Percentiles rank a stretch among this genome's conserved stretches.
Conservation (phyloP, 208 protist genomes). For the Wallacemonas sp. region DNA sequence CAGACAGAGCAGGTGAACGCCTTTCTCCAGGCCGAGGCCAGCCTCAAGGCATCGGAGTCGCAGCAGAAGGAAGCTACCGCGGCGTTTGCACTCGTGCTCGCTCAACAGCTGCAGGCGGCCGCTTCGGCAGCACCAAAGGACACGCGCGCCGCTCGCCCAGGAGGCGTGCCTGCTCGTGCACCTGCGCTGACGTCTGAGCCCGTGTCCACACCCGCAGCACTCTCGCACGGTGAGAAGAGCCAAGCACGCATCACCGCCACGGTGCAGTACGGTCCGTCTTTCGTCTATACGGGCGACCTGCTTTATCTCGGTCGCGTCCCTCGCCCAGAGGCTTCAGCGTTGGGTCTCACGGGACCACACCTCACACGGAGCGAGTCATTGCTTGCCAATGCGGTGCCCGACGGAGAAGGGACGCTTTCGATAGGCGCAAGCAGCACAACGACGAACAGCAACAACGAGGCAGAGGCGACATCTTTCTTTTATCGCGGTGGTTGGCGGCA, state of each 20-base stretch:
- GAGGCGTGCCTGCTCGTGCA: too few relatives aligned
- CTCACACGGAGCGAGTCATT: background rate
- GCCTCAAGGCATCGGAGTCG: constrained; percentile 15
- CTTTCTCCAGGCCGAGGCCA: constrained; percentile 21
- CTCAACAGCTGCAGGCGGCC: background rate
- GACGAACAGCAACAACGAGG: background rate
- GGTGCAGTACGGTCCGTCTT: constrained; percentile 1
- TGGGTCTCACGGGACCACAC: background rate
- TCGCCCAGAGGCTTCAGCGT: background rate
- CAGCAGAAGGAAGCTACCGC: constrained; percentile 17
- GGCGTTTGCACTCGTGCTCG: background rate
- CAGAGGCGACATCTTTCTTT: constrained; percentile 14
- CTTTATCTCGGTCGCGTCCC: background rate
- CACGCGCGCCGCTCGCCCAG: background rate
- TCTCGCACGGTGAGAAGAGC: background rate
- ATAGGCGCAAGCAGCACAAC: background rate
- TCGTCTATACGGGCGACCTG: constrained; percentile 6
- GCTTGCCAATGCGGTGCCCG: background rate
- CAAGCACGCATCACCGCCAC: background rate
- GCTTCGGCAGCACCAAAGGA: background rate
- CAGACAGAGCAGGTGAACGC: constrained; percentile 28
- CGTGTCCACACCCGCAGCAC: background rate
- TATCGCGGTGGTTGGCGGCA: constrained; percentile 56
- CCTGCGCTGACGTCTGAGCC: too few relatives aligned
- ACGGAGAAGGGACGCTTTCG: background rate